Percentiles rank a stretch among this genome's conserved stretches.
Evolutionary conservation across 2,329 filamentous ascomycete genomes (phyloP).

Genomic region (Elsinoe arachidis): DNA sequence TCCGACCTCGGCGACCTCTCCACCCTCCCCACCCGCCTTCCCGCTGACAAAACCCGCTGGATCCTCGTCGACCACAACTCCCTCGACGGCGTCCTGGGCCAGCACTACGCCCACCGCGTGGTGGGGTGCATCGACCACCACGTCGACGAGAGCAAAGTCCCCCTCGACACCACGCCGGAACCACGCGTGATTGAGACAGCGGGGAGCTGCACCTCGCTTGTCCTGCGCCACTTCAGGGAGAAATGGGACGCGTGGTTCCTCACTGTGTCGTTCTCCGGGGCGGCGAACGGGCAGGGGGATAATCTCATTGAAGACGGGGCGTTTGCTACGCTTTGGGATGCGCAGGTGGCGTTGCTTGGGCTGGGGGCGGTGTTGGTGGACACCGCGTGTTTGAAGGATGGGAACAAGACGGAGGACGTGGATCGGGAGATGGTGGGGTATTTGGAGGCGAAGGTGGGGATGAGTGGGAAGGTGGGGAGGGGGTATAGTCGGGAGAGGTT

Average conservation of each 20-base stretch:
- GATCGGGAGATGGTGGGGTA: constrained; percentile 53
- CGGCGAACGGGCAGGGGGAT: constrained; percentile 33
- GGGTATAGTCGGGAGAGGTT: constrained; percentile 48
- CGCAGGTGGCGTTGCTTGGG: constrained; percentile 56
- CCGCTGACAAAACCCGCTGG: constrained; percentile 54
- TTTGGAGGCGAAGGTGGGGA: constrained; percentile 48
- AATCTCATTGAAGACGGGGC: constrained; percentile 28
- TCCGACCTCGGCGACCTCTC: constrained; percentile 48
- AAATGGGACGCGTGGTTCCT: constrained; percentile 44
- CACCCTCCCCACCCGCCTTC: constrained; percentile 39
- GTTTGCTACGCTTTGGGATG: constrained; percentile 39
- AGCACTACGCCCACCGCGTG: constrained; percentile 45
- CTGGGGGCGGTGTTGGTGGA: constrained; percentile 67
- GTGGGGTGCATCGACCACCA: constrained; percentile 70
- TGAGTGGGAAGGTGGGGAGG: constrained; percentile 24
- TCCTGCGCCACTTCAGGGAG: constrained; percentile 51
- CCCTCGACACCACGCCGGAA: constrained; percentile 36
- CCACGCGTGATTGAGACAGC: constrained; percentile 56
- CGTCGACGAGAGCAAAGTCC: constrained; percentile 56
- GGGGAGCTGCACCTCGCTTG: constrained; percentile 66
- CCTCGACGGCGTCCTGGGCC: constrained; percentile 53
- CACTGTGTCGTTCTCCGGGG: constrained; percentile 24
- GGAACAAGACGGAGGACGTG: constrained; percentile 54
- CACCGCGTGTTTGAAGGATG: constrained; percentile 52
- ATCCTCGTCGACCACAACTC: constrained; percentile 73